phyloP scores from a whole-genome alignment of 164 flowering plant species.

The Chimonanthus praecox region DNA sequence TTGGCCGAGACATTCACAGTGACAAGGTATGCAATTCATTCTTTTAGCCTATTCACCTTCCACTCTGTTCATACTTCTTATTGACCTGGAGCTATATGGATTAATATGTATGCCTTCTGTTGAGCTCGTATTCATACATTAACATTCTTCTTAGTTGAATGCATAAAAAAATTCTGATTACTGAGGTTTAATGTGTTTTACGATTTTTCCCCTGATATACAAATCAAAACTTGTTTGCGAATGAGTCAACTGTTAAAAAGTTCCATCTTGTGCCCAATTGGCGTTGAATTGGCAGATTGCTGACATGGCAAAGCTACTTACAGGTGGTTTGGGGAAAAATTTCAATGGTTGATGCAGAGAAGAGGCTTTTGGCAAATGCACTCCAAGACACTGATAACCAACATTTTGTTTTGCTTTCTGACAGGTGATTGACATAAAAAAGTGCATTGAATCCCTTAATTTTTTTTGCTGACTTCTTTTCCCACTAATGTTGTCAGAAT shows the following conservation, averaged over 20 bases:
- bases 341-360: constrained; percentile 97
- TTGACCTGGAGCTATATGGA: background rate
- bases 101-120: background rate
- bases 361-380: constrained; percentile 75
- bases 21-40: constrained; percentile 41
- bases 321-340: constrained; percentile 94
- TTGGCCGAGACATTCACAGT: constrained; percentile 61
- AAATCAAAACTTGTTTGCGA: background rate
- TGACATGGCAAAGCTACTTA: constrained; percentile 7
- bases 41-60: background rate
- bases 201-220: background rate
- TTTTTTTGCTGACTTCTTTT: background rate
- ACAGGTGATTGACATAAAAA: constrained; percentile 43
- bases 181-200: background rate
- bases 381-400: constrained; percentile 73
- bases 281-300: constrained; percentile 1
- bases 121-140: background rate
- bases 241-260: background rate
- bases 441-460: background rate
- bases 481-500: constrained; percentile 4
- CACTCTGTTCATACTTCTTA: background rate
- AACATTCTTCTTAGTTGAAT: background rate
- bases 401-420: constrained; percentile 93
- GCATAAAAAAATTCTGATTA: background rate
- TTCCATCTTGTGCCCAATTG: background rate